A percentile compares a stretch with the other conserved stretches of the same genome.
Conservation (phyloP, 2,329 filamentous ascomycete genomes). For the Xylariaceae sp. region DNA sequence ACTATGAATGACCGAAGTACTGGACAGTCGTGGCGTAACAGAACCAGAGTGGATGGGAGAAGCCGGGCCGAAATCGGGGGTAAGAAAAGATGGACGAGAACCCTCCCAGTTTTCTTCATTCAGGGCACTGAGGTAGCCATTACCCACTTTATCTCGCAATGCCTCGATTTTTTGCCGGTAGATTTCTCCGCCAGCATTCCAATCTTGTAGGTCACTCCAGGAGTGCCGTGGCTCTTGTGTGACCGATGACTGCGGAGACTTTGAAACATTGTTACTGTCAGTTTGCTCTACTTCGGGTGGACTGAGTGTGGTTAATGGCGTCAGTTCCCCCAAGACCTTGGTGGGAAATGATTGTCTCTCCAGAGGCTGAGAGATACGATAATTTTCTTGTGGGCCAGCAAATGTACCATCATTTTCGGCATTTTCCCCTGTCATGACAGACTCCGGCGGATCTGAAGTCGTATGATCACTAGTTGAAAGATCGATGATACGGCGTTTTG, state of each 20-base stretch:
- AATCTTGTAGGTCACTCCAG: constrained; percentile 48
- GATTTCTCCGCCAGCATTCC: constrained; percentile 65
- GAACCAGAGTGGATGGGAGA: constrained; percentile 36
- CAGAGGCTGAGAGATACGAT: constrained; percentile 41
- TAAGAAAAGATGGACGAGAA: constrained; percentile 36
- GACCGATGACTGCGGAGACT: constrained; percentile 32
- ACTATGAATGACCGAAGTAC: constrained; percentile 47
- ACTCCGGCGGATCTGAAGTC: constrained; percentile 22
- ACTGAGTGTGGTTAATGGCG: constrained; percentile 28
- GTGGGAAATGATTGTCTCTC: constrained; percentile 34
- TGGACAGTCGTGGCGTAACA: constrained; percentile 35
- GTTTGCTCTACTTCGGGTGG: constrained; percentile 36
- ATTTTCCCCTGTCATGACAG: constrained; percentile 18
- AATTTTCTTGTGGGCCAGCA: constrained; percentile 33
- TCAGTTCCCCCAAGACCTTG: constrained; percentile 31
- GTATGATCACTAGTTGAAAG: constrained; percentile 49
- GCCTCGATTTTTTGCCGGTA: constrained; percentile 87
- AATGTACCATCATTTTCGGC: constrained; percentile 22
- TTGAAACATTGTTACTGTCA: constrained; percentile 35
- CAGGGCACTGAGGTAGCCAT: constrained; percentile 79
- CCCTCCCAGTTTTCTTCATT: constrained; percentile 68
- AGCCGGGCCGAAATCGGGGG: constrained; percentile 35
- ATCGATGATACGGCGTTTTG: constrained; percentile 61
- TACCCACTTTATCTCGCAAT: constrained; percentile 77
- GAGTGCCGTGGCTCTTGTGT: constrained; percentile 30